Evolutionary conservation across 2,329 filamentous ascomycete species (phyloP).

Genomic region (Sarocladiaceae sp.): DNA sequence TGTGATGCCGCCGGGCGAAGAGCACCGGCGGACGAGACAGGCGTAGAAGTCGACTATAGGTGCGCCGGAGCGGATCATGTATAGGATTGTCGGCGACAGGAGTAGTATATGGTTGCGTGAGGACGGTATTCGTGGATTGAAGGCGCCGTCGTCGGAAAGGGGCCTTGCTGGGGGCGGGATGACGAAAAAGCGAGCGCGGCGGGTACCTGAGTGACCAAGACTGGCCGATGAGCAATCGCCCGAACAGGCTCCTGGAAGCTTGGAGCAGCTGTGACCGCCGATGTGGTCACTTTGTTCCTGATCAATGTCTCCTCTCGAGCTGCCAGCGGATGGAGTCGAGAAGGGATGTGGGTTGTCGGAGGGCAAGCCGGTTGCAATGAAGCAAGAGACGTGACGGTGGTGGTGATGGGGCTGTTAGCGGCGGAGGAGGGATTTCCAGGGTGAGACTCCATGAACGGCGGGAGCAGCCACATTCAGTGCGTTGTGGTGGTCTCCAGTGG

Average conservation of each 20-base stretch:
- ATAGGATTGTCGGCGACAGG: neutral
- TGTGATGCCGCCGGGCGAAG: slow-evolving; percentile 27
- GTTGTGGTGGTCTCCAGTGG: neutral
- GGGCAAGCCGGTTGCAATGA: neutral
- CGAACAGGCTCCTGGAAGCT: no score
- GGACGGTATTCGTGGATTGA: neutral
- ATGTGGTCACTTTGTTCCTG: neutral
- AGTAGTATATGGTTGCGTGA: no score
- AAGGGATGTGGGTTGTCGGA: neutral
- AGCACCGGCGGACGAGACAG: slow-evolving; percentile 21
- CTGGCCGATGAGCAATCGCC: neutral
- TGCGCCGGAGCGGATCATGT: slow-evolving; percentile 15
- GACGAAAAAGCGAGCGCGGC: slow-evolving; percentile 9
- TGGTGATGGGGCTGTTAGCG: slow-evolving; percentile 7
- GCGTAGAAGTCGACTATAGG: slow-evolving; percentile 15
- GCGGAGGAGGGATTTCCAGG: slow-evolving; percentile 7
- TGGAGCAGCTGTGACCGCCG: no score
- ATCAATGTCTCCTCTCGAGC: neutral
- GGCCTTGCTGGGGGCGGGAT: neutral
- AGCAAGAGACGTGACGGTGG: neutral
- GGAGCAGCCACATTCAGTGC: no score
- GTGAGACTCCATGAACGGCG: slow-evolving; percentile 1
- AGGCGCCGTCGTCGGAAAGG: slow-evolving; percentile 7
- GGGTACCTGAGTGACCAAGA: slow-evolving; percentile 5
- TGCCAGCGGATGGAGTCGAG: neutral